Evolutionary conservation across 352 stramenopile genomes (phyloP), one percentile per base, ranked within the genome.

Genomic region (Globisporangium lucens): DNA sequence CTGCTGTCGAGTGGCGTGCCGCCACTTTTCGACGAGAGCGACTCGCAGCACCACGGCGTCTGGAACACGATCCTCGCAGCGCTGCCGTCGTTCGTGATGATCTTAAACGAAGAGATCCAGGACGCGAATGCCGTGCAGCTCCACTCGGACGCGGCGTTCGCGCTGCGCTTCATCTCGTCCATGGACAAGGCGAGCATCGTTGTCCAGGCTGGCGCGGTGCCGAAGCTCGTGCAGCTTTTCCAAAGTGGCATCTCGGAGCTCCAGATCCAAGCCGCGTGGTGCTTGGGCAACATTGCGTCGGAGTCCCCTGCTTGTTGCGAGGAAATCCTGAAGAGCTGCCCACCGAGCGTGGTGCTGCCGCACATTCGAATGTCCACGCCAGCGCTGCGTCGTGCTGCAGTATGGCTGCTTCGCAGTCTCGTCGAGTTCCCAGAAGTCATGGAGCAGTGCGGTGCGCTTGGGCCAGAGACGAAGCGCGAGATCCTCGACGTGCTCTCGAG

Each of bases 181-280:
- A 96, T 96, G 88, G 88, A 96, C 73, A 93, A 93, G 70, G 85
- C 88, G 20, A 76, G 56, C 56, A 56, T 85, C 20, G 83, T 96
- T n/a, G 83, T 96, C 53, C 72, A 89, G 61, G 75, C 80, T 0
- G 88, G 88, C 36, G 86, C 83, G 0, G 79, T 94, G 24, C 85
- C 86, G 0, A 85, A 90, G 64, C 78, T 96, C 47, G 86, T 94
- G 52, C 78, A 93, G 67, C 75, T 96, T 24, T 92, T 96, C 73
- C 85, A 94, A 66, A 91, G 81, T 15, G 88, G 88, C 29, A 91
- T 96, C 60, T 94, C 88, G 33, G 88, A 96, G 70, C 74, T 96
- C 60, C 88, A 96, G 71, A 93, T 96, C 73, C 88, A 96, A 61
- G 86, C 86, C 2, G 86, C 88, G 24, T 96, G 88, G 88, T 94